These are phyloP conservation scores for Ceratobasidium sp. DNA, from an alignment of 1,284 basidiomycete genomes.

Conservation along the genomic window DNA sequence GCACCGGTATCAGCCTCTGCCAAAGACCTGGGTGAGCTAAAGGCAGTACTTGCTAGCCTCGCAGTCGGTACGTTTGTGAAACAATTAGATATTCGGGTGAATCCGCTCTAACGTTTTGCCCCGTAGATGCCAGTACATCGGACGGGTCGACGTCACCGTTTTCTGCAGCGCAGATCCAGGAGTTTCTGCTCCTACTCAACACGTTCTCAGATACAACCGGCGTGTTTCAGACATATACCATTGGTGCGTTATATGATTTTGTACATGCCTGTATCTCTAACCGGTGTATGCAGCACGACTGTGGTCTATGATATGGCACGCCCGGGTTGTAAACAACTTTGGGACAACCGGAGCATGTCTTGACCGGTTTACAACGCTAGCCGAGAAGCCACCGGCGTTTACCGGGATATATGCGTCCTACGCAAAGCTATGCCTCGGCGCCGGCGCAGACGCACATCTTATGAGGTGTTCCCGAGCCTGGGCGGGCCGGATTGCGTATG, in stretches of 20 bases:
- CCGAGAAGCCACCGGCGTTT: constrained; percentile 5
- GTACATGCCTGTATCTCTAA: not conserved
- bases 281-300: not conserved
- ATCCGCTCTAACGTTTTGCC: too few species aligned
- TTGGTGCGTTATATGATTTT: not conserved
- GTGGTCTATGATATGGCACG: constrained; percentile 44
- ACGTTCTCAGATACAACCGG: not conserved
- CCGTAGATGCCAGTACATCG: constrained; percentile 17
- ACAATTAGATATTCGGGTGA: too few species aligned
- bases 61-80: constrained; percentile 30
- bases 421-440: not conserved
- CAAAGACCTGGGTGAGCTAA: not conserved
- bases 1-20: not conserved
- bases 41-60: constrained; percentile 1
- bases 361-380: constrained; percentile 13
- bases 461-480: constrained; percentile 11
- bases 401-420: not conserved
- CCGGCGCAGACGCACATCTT: not conserved
- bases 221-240: constrained; percentile 16
- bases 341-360: constrained; percentile 23
- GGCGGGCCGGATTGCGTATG: constrained; percentile 29
- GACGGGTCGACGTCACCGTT: constrained; percentile 29
- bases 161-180: not conserved
- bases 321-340: constrained; percentile 28
- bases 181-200: not conserved